A percentile compares a stretch with the other conserved stretches of the same genome.
These are phyloP conservation scores for Apophysomyces trapeziformis DNA, from an alignment of 371 early-diverging fungal species.

Conservation along the genomic window DNA sequence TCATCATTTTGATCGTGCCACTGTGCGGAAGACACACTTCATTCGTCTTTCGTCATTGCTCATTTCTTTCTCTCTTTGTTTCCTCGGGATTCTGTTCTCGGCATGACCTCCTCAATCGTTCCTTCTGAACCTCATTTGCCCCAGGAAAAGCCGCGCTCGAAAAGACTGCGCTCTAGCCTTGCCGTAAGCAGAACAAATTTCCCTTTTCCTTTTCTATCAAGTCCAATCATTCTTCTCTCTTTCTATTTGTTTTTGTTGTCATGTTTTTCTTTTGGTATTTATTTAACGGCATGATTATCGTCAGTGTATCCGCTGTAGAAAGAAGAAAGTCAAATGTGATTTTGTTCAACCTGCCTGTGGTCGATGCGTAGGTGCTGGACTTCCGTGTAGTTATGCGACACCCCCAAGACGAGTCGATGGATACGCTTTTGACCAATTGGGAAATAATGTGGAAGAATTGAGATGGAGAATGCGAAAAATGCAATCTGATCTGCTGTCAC, in stretches of 20 bases:
- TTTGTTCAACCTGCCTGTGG: slow-evolving; percentile 58
- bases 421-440: slow-evolving; percentile 51
- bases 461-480: slow-evolving; percentile 44
- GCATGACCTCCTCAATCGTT: slow-evolving; percentile 3
- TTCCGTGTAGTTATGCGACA: slow-evolving; percentile 48
- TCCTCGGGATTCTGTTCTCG: not conserved
- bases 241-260: too few species aligned
- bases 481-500: slow-evolving; percentile 43
- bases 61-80: not conserved
- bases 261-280: not conserved
- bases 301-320: slow-evolving; percentile 53
- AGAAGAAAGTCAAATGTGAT: slow-evolving; percentile 63
- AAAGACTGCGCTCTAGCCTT: slow-evolving; percentile 29
- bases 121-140: slow-evolving; percentile 16
- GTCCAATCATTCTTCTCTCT: not conserved
- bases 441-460: slow-evolving; percentile 44
- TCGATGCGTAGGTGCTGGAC: slow-evolving; percentile 49
- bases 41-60: not conserved
- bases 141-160: slow-evolving; percentile 22
- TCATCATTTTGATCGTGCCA: not conserved
- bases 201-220: not conserved
- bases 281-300: not conserved
- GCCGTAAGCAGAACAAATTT: slow-evolving; percentile 21
- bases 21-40: not conserved
- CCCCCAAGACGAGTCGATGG: slow-evolving; percentile 54